Percentiles rank a stretch among this genome's conserved stretches.
phyloP scores from a whole-genome alignment of 2,329 filamentous ascomycete species.

The Fusarium metavorans region DNA sequence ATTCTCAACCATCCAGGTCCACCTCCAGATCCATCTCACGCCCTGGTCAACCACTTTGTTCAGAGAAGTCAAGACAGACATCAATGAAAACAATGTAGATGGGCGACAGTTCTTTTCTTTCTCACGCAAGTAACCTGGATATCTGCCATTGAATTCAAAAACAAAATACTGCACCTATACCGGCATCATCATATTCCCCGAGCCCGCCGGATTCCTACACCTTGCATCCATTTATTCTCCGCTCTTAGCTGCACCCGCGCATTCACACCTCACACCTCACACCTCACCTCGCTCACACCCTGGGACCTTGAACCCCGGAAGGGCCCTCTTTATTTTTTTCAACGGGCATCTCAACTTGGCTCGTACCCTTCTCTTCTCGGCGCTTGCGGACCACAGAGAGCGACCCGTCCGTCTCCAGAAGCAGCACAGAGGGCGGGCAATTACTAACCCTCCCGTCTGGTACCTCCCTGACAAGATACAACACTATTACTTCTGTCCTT shows the following conservation, averaged over 20 bases:
- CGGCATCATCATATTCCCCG: not conserved
- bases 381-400: conserved; percentile 20
- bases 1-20: conserved; percentile 16
- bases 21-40: conserved; percentile 12
- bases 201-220: conserved; percentile 1
- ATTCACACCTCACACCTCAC: conserved; percentile 30
- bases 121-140: not conserved
- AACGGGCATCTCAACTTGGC: conserved; percentile 4
- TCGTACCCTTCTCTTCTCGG: conserved; percentile 13
- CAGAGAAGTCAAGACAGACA: not conserved
- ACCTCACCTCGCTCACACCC: conserved; percentile 37
- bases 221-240: conserved; percentile 23
- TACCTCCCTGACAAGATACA: conserved; percentile 3
- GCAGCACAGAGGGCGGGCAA: conserved; percentile 15
- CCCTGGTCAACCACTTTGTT: conserved; percentile 14
- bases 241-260: conserved; percentile 18
- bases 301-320: conserved; percentile 28
- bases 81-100: not conserved
- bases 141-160: not conserved
- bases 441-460: conserved; percentile 27
- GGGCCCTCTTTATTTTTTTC: conserved; percentile 30
- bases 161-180: not conserved
- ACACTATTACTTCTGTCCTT: not conserved
- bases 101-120: not conserved
- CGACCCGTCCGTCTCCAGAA: conserved; percentile 7